A percentile compares a stretch with the other conserved stretches of the same genome.
Evolutionary conservation across 305 asterid genomes (phyloP).

Genomic region (Solanum hybrid): DNA sequence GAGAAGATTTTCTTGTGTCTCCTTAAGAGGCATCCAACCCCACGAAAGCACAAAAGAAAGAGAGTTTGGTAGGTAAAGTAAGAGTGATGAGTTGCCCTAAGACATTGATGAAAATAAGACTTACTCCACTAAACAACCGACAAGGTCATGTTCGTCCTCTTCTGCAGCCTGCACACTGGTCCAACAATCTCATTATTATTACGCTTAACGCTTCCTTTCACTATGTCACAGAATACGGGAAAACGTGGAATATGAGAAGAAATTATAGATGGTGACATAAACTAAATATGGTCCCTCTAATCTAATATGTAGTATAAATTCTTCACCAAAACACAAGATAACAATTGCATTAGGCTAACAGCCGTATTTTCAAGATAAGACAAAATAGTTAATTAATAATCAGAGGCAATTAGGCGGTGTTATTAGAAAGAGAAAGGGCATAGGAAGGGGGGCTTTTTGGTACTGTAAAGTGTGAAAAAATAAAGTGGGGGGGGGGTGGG

Average conservation of each 20-base stretch:
- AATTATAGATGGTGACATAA: not conserved
- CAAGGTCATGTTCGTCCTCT: slow-evolving; percentile 50
- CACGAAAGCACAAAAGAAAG: not conserved
- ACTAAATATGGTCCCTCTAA: not conserved
- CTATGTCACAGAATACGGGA: not conserved
- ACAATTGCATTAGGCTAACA: not conserved
- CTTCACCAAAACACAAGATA: not conserved
- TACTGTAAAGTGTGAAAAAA: not conserved
- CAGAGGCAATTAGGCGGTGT: not conserved
- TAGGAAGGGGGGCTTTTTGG: not conserved
- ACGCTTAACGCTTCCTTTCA: not conserved
- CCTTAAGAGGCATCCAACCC: slow-evolving; percentile 35
- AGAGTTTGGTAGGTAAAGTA: not conserved
- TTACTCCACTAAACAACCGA: slow-evolving; percentile 52
- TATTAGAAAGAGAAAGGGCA: not conserved
- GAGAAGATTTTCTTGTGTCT: slow-evolving; percentile 17
- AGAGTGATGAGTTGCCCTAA: slow-evolving; percentile 1
- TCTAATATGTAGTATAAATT: not conserved
- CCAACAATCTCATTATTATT: slow-evolving; percentile 22
- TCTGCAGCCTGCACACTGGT: slow-evolving; percentile 25
- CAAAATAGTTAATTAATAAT: not conserved
- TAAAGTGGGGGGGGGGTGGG: not conserved
- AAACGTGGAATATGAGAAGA: not conserved
- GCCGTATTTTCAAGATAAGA: not conserved
- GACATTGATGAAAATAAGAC: slow-evolving; percentile 12